Conservation (phyloP, 768 basidiomycete genomes). For the Macrocybe gigantea region DNA sequence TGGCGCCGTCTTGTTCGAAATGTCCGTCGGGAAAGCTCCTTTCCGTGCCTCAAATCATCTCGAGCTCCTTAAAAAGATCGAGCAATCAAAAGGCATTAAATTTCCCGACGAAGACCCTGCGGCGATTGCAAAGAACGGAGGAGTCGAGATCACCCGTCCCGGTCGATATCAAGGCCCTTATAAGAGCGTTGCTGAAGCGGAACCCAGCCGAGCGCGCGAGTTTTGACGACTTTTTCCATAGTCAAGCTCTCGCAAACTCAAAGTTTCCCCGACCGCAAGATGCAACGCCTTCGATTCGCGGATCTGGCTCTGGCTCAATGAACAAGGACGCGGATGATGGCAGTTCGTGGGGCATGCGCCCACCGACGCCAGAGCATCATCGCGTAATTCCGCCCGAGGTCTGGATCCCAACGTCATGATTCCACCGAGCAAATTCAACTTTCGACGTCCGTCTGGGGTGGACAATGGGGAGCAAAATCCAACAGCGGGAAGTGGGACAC, state of each 20-base stretch:
- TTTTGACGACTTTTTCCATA: conserved; percentile 91
- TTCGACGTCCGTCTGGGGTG: conserved; percentile 33
- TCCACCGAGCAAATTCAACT: conserved; percentile 77
- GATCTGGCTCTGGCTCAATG: conserved; percentile 14
- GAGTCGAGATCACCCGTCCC: conserved; percentile 58
- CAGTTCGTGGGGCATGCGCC: conserved; percentile 29
- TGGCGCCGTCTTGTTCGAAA: conserved; percentile 94
- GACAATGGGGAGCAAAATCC: conserved; percentile 19
- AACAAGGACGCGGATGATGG: conserved; percentile 23
- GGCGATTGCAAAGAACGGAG: conserved; percentile 31
- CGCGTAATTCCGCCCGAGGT: conserved; percentile 75
- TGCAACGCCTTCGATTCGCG: conserved; percentile 22
- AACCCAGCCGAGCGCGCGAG: conserved; percentile 79
- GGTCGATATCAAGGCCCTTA: conserved; percentile 81
- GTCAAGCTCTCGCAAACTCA: conserved; percentile 67
- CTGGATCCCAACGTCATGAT: conserved; percentile 77
- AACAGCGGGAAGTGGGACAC: conserved; percentile 9
- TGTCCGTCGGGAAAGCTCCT: conserved; percentile 88
- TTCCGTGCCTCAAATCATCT: conserved; percentile 96
- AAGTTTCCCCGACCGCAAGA: conserved; percentile 63
- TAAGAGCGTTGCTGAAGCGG: conserved; percentile 77
- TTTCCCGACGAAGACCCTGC: conserved; percentile 89
- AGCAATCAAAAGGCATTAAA: conserved; percentile 83
- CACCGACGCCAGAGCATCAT: conserved; percentile 65
- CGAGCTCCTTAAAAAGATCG: conserved; percentile 90